Conservation (phyloP, 75 land plant genomes). For the Larix kaempferi region DNA sequence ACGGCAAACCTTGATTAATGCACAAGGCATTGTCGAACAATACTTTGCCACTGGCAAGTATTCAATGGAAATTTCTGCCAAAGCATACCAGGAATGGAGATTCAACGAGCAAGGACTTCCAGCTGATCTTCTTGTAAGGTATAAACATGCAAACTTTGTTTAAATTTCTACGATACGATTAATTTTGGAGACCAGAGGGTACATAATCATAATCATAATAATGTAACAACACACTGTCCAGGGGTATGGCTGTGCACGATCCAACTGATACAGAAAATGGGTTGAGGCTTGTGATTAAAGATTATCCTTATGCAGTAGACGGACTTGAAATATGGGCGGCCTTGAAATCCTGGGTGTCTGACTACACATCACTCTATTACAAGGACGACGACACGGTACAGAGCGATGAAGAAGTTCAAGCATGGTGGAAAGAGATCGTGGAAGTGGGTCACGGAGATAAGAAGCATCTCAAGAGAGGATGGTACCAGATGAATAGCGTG, state of each 20-base stretch:
- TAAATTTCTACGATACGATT: too few relatives aligned
- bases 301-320: slow-evolving; percentile 61
- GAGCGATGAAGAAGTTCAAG: slow-evolving; percentile 44
- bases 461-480: slow-evolving; percentile 31
- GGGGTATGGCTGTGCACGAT: slow-evolving; percentile 62
- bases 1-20: slow-evolving; percentile 48
- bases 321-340: slow-evolving; percentile 54
- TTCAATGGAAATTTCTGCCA: slow-evolving; percentile 59
- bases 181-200: too few relatives aligned
- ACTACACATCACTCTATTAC: slow-evolving; percentile 50
- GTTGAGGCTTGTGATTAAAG: slow-evolving; percentile 48
- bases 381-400: slow-evolving; percentile 16
- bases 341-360: slow-evolving; percentile 35
- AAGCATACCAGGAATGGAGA: slow-evolving; percentile 53
- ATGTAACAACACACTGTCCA: slow-evolving; percentile 1
- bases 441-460: slow-evolving; percentile 51
- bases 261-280: slow-evolving; percentile 20
- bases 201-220: too few relatives aligned
- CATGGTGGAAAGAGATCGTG: slow-evolving; percentile 52
- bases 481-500: slow-evolving; percentile 37
- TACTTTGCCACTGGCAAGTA: slow-evolving; percentile 34
- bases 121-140: slow-evolving; percentile 65
- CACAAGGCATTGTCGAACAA: slow-evolving; percentile 52
- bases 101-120: slow-evolving; percentile 62
- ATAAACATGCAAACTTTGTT: too few relatives aligned